Evolutionary conservation across 495 filamentous ascomycete species (phyloP).

Genomic region (Penicillium cataractarum): DNA sequence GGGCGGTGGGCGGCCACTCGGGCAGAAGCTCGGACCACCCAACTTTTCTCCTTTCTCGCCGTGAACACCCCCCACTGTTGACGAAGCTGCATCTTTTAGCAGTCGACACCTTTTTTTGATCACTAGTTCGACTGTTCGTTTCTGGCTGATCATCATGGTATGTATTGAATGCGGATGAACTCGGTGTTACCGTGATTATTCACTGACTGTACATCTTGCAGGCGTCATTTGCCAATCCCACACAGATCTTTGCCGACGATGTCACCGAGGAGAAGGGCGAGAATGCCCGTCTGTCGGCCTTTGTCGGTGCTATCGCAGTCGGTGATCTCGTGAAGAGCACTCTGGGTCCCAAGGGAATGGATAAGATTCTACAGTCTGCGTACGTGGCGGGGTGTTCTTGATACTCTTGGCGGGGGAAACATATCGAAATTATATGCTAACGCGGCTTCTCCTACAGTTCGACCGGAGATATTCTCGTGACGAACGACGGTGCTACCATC

Average conservation of each 20-base stretch:
- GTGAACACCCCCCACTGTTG: constrained; percentile 31
- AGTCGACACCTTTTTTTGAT: constrained; percentile 31
- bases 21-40: constrained; percentile 45
- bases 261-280: constrained; percentile 98
- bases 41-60: constrained; percentile 45
- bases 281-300: constrained; percentile 96
- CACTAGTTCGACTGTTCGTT: constrained; percentile 28
- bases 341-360: constrained; percentile 97
- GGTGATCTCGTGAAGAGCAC: constrained; percentile 97
- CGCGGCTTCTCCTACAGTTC: constrained; percentile 59
- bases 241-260: constrained; percentile 97
- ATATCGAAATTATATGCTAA: constrained; percentile 20
- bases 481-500: constrained; percentile 97
- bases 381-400: constrained; percentile 48
- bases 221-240: constrained; percentile 75
- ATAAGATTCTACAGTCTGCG: constrained; percentile 99
- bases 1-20: constrained; percentile 38
- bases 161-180: background rate
- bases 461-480: constrained; percentile 95
- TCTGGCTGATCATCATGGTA: constrained; percentile 42
- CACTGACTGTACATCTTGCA: constrained; percentile 20
- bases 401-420: constrained; percentile 2
- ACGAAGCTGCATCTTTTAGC: constrained; percentile 31
- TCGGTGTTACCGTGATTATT: background rate
- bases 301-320: constrained; percentile 96